Evolutionary conservation across 108 stramenopile genomes (phyloP).

Genomic region (Cafeteria roenbergensis): DNA sequence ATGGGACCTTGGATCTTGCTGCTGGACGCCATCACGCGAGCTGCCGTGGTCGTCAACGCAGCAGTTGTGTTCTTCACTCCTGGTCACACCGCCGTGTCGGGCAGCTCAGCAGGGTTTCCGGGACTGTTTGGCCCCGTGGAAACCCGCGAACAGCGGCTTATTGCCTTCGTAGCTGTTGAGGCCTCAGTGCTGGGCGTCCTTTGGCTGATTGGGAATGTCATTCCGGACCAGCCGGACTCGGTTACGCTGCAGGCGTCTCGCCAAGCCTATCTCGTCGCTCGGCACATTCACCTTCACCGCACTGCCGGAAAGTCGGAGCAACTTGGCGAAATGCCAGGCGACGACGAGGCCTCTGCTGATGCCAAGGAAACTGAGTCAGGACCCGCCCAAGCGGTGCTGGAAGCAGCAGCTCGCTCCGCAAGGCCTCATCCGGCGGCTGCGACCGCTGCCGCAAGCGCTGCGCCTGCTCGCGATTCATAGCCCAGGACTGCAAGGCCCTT

Average conservation of each 20-base stretch:
- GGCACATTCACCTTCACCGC: background rate
- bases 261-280: background rate
- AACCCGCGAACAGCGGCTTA: background rate
- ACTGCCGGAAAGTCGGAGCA: no score
- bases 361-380: no score
- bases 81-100: background rate
- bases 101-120: background rate
- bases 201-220: no score
- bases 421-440: no score
- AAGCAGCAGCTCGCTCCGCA: no score
- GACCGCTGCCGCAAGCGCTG: no score
- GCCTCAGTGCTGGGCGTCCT: background rate
- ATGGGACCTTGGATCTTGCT: constrained; percentile 36
- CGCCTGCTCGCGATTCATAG: no score
- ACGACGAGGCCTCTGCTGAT: no score
- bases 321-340: no score
- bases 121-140: background rate
- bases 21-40: constrained; percentile 19
- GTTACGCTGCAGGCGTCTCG: background rate
- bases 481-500: no score
- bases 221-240: no score
- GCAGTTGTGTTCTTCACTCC: constrained; percentile 24
- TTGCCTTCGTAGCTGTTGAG: background rate
- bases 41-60: constrained; percentile 29
- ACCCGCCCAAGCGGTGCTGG: no score